A percentile compares a stretch with the other conserved stretches of the same genome.
Evolutionary conservation across 2,329 filamentous ascomycete genomes (phyloP).

Genomic region (Cercospora citrullina): DNA sequence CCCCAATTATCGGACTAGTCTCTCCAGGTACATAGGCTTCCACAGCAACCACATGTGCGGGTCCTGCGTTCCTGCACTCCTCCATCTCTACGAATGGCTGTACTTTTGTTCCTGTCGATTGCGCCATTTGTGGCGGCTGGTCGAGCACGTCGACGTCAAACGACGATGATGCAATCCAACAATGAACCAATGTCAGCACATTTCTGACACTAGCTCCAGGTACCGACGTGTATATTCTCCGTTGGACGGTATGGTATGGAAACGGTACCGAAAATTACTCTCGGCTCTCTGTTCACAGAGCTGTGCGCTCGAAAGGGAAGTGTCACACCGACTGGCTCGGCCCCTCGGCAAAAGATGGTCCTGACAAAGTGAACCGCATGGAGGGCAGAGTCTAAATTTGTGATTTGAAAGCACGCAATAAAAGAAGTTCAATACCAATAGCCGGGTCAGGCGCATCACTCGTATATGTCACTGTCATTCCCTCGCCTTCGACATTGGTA

Average conservation of each 20-base stretch:
- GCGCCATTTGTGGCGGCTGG: background rate
- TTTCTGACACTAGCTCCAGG: background rate
- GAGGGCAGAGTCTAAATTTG: constrained; percentile 2
- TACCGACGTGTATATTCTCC: background rate
- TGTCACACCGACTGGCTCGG: background rate
- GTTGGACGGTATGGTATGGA: background rate
- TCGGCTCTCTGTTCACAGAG: background rate
- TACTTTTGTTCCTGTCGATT: background rate
- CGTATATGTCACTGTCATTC: constrained; percentile 6
- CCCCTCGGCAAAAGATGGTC: background rate
- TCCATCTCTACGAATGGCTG: background rate
- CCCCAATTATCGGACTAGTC: background rate
- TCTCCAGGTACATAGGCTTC: background rate
- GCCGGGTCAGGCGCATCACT: background rate
- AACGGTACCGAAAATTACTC: background rate
- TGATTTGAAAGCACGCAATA: constrained; percentile 11
- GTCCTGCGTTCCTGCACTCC: background rate
- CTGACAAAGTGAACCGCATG: constrained; percentile 8
- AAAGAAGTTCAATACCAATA: constrained; percentile 3
- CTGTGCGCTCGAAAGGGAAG: background rate
- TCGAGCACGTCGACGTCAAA: constrained; percentile 1
- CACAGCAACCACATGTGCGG: background rate
- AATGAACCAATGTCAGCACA: background rate
- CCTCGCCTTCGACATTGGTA: constrained; percentile 8
- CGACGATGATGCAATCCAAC: background rate